Conservation (phyloP, 306 rosid species). For the Quercus variabilis region DNA sequence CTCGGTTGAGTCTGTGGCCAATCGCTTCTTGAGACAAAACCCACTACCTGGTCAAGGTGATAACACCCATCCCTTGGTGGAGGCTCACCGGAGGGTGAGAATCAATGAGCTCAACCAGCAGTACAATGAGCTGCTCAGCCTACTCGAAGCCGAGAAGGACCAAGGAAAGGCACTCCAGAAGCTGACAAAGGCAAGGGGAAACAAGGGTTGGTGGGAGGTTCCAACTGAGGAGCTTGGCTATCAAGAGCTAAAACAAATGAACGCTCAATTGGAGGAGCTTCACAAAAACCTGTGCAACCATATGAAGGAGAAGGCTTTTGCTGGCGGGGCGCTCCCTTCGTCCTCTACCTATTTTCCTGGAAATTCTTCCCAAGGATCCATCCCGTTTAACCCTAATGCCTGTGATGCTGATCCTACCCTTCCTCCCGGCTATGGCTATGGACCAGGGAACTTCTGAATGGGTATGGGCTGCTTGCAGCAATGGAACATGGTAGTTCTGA, state of each 20-base stretch:
- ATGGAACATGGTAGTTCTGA: too few relatives aligned
- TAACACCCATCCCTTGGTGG: constrained; percentile 7
- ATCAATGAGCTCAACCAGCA: constrained; percentile 19
- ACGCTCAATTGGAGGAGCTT: background rate
- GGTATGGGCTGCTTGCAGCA: background rate
- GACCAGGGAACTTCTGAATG: background rate
- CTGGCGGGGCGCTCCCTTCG: background rate
- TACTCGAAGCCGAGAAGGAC: constrained; percentile 14
- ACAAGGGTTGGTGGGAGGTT: constrained; percentile 34
- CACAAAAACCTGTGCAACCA: background rate
- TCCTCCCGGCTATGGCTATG: background rate
- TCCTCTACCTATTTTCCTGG: background rate
- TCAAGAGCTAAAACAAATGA: constrained; percentile 6
- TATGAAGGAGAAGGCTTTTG: constrained; percentile 2
- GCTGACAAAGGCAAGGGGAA: background rate
- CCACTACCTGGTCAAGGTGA: background rate
- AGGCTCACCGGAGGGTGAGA: constrained; percentile 15
- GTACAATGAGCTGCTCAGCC: constrained; percentile 9
- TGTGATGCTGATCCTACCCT: background rate
- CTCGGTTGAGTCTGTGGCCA: constrained; percentile 15
- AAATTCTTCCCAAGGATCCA: background rate
- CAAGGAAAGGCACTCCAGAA: constrained; percentile 1
- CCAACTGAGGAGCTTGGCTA: constrained; percentile 13
- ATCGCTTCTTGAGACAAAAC: background rate
- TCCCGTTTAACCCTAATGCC: background rate